Base-by-base conservation (phyloP, 306 rosid genomes). In the Vigna trinervia region DNA sequence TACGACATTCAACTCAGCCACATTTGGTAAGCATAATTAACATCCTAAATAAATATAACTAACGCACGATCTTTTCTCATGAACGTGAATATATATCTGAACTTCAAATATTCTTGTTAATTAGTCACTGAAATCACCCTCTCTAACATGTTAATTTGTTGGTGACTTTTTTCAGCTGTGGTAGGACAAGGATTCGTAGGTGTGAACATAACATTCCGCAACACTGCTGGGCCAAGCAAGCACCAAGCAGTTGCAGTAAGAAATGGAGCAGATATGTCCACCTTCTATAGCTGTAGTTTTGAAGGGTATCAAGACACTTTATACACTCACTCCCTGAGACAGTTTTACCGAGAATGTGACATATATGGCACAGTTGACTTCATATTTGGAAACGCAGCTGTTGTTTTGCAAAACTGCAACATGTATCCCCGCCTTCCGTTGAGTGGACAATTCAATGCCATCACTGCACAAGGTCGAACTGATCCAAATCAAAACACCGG, bases 221-320 rank as follows among this genome's bases (percentile, higher is more conserved):
- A 92, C 88, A 89, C 89, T 2, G 95, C 97, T 5, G 97, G 97
- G 60, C 82, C 97, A 20, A 69, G 69, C 62, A 92, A 92, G 76
- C 89, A 87, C 77, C 93, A 89, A 73, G 97, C 95, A 0, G 97
- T 92, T 1, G 97, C 95, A 15, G 69, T 88, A 14, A 84, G 97
- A 39, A 89, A 23, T 71, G 85, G 97, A 1, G 97, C 94, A 0
- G 94, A 91, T 13, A 73, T 86, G 48, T 89, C 97, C 0, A 87
- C 84, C 0, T 89, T 88, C 36, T 91, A 89, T 20, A 83, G 56
- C 3, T 91, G 97, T n/a, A 69, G 94, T 52, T 86, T 91, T 20
- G 91, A 88, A 76, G 97, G 97, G 12, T 89, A 61, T 60, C 97
- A 91, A 76, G 97, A 91, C 87, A 91, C 97, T 2, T 69, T 91